Percentiles rank a stretch among this genome's conserved stretches.
Conservation (phyloP, 495 filamentous ascomycete genomes). For the Penicillium samsonianum region DNA sequence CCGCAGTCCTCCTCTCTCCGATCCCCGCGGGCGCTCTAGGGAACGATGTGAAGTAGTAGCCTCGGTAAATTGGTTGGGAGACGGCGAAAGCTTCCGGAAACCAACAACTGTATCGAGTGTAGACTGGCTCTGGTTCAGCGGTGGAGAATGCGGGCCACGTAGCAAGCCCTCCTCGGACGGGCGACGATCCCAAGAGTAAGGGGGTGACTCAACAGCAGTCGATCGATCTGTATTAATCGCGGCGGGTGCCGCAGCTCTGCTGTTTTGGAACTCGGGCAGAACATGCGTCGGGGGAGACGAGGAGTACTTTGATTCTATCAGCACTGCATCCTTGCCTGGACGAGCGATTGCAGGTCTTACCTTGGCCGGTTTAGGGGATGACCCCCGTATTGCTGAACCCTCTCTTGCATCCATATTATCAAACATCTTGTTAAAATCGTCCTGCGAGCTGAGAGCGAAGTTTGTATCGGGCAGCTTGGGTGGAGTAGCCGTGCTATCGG, state of each 20-base stretch:
- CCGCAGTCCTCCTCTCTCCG: conserved; percentile 45
- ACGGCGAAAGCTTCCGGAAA: conserved; percentile 24
- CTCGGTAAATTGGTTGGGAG: conserved; percentile 24
- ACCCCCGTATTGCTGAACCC: conserved; percentile 34
- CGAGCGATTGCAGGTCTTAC: conserved; percentile 19
- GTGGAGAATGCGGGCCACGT: conserved; percentile 22
- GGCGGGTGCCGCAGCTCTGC: conserved; percentile 41
- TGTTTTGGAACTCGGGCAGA: conserved; percentile 20
- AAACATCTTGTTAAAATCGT: conserved; percentile 71
- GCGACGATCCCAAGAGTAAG: conserved; percentile 69
- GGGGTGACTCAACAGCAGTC: conserved; percentile 57
- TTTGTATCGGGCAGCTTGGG: conserved; percentile 64
- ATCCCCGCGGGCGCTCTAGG: conserved; percentile 30
- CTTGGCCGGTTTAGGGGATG: conserved; percentile 25
- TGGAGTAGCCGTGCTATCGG: conserved; percentile 66
- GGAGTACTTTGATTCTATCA: conserved; percentile 30
- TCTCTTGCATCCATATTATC: conserved; percentile 59
- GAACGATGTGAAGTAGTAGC: conserved; percentile 43
- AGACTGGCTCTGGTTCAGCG: conserved; percentile 4
- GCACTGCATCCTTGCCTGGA: conserved; percentile 9
- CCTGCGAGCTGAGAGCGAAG: conserved; percentile 52
- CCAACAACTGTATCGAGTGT: conserved; percentile 16
- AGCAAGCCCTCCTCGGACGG: conserved; percentile 66
- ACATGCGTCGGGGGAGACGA: conserved; percentile 22
- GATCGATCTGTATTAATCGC: conserved; percentile 62